Evolutionary conservation across 371 early-diverging fungal species (phyloP).

Genomic region (Mortierella sp.): DNA sequence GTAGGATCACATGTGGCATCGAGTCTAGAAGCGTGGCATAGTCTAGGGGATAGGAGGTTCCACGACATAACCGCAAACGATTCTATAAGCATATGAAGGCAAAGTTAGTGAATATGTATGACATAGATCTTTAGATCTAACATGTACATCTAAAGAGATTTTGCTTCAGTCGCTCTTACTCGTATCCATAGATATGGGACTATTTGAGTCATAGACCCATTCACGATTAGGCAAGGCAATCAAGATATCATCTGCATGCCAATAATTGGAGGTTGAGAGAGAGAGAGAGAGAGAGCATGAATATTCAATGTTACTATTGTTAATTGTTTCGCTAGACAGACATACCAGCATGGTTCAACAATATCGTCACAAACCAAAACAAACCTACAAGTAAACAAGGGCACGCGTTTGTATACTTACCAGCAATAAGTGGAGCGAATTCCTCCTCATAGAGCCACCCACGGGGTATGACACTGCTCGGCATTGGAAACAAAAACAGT

Average conservation of each 20-base stretch:
- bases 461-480: conserved; percentile 55
- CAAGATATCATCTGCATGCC: conserved; percentile 36
- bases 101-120: not conserved
- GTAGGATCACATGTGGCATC: conserved; percentile 36
- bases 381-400: conserved; percentile 8
- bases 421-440: conserved; percentile 22
- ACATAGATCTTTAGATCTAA: not conserved
- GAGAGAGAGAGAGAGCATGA: not conserved
- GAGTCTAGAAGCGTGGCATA: conserved; percentile 44
- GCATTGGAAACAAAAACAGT: conserved; percentile 31
- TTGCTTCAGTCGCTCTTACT: conserved; percentile 23
- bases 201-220: conserved; percentile 46
- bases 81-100: conserved; percentile 17
- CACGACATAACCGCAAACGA: conserved; percentile 57
- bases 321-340: not conserved
- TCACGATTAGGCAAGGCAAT: conserved; percentile 49
- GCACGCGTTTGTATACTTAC: conserved; percentile 35
- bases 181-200: conserved; percentile 48
- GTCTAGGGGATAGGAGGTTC: conserved; percentile 54
- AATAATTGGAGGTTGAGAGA: not conserved
- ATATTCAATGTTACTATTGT: not conserved
- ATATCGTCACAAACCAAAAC: conserved; percentile 24
- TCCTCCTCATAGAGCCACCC: conserved; percentile 56
- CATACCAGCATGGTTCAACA: not conserved
- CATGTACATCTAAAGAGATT: not conserved